phyloP scores from a whole-genome alignment of 2,329 filamentous ascomycete species.

The Pseudogymnoascus sp. region DNA sequence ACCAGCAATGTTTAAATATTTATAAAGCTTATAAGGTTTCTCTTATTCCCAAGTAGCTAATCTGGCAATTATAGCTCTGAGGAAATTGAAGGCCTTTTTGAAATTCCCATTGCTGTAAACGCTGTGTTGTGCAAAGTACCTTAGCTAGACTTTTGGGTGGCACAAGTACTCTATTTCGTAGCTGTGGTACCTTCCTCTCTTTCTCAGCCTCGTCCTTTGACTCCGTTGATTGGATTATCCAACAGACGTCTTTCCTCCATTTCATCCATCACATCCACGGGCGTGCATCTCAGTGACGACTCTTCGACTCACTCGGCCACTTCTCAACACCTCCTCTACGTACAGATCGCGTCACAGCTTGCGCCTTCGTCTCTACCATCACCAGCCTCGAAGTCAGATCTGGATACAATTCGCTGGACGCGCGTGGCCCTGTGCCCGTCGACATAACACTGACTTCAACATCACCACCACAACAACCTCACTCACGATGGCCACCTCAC shows the following conservation, averaged over 20 bases:
- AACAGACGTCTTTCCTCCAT: neutral
- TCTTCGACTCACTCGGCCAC: neutral
- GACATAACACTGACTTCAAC: neutral
- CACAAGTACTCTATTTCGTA: neutral
- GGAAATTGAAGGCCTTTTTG: neutral
- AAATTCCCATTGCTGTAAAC: neutral
- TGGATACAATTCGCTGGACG: neutral
- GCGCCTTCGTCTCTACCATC: neutral
- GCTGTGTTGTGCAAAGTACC: neutral
- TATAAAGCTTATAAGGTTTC: neutral
- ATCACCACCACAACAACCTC: neutral
- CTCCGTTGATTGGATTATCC: neutral
- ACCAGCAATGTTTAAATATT: neutral
- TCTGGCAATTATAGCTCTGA: neutral
- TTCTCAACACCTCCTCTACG: neutral
- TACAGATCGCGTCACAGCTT: neutral
- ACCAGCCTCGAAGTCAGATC: neutral
- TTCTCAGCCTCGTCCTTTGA: slow-evolving; percentile 4
- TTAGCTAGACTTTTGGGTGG: neutral
- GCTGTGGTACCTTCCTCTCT: neutral
- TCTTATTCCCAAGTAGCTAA: neutral
- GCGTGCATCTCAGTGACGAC: neutral
- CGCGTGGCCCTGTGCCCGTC: neutral
- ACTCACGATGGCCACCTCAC: neutral
- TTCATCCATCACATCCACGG: neutral